Base-by-base conservation (phyloP, 148 eudicot species). In the Rhododendron ferrugineum region DNA sequence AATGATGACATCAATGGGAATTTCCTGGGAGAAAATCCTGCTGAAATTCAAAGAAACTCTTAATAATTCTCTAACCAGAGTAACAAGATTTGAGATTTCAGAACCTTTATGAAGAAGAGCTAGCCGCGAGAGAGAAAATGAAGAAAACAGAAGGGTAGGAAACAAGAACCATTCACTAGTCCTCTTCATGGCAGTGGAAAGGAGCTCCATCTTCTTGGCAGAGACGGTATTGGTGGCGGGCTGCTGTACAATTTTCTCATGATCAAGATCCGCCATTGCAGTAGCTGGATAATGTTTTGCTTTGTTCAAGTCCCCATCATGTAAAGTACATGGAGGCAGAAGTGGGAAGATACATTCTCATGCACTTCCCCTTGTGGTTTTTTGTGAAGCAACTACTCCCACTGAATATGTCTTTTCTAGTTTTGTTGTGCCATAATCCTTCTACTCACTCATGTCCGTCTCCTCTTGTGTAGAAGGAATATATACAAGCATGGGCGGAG, bases 11-110 rank as follows among this genome's bases (percentile, higher is more conserved):
- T 97, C 99, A 87, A 98, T 94, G 1, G 95, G 95, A 85, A 97
- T 87, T 83, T 97, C 98, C 90, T 94, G 99, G 42, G 98, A 94
- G 85, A 91, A 90, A 83, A 95, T 93, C 99, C 98, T 96, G 97
- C 81, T 52, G 79, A 88, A 84, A 32, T 82, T 44, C 54, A 1
- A 16, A 37, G 47, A 34, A 85, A 40, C 6, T 58, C 56, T 37
- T n/a, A 7, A 36, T 40, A 42, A 8, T 20, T 40, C 9, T 18
- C 20, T 36, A 18, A 46, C 18, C 32, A 83, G 75, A 30, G 36
- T 54, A 79, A 22, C 44, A 15, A 49, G n/a, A 83, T 56, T 60
- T 20, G 9, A 15, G 36, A 74, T 56, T 60, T 20, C 15, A 15
- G 36, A 74, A 37, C 22, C 58, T 42, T 13, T 4, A 40, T 47